Evolutionary conservation across 306 rosid species (phyloP).

Genomic region (Hippophae tibetana): DNA sequence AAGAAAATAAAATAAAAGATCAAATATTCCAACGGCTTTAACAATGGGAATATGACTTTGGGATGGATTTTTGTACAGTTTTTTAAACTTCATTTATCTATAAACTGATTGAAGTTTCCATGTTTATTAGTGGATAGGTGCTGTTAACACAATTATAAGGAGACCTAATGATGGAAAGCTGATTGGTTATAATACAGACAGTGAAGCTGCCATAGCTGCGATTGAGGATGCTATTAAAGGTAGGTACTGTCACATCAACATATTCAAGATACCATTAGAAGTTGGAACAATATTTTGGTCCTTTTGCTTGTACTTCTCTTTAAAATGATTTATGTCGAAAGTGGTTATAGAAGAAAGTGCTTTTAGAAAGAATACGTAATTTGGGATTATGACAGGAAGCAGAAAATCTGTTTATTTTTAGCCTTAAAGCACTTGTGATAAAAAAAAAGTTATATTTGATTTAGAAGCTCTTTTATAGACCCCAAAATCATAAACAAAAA

Average conservation of each 20-base stretch:
- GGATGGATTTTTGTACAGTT: neutral
- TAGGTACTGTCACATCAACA: constrained; percentile 13
- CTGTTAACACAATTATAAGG: constrained; percentile 40
- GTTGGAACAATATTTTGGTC: neutral
- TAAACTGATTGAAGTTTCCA: neutral
- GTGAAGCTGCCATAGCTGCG: constrained; percentile 40
- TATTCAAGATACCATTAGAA: neutral
- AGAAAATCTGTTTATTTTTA: no score
- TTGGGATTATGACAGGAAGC: no score
- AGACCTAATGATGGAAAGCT: constrained; percentile 34
- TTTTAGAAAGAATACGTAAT: no score
- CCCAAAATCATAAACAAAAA: no score
- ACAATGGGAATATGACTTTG: neutral
- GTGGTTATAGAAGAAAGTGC: no score
- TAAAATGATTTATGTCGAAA: no score
- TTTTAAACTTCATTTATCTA: neutral
- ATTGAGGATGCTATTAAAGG: constrained; percentile 44
- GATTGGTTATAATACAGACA: constrained; percentile 41
- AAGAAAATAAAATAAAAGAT: no score
- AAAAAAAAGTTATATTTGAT: no score
- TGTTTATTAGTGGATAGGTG: constrained; percentile 31
- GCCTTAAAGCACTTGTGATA: no score
- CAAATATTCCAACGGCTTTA: no score
- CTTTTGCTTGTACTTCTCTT: neutral
- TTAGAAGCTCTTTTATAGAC: no score